Evolutionary conservation across 345 rosid species (phyloP).

Genomic region (Theobroma cacao): DNA sequence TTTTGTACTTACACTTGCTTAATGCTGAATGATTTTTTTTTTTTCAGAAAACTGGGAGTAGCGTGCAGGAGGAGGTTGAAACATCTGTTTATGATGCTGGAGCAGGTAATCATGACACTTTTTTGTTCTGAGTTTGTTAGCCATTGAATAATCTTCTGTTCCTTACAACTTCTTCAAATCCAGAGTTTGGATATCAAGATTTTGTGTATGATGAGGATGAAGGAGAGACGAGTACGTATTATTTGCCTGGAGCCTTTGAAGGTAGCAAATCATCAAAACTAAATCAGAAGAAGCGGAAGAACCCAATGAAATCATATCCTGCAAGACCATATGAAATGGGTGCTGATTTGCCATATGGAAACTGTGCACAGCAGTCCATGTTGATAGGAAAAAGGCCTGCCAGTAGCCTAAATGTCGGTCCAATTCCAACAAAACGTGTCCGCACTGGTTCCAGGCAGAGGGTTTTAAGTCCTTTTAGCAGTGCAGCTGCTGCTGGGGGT

Average conservation of each 20-base stretch:
- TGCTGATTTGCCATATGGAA: slow-evolving; percentile 56
- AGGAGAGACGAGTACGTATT: slow-evolving; percentile 73
- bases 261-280: slow-evolving; percentile 50
- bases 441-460: slow-evolving; percentile 91
- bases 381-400: slow-evolving; percentile 68
- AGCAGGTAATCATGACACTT: slow-evolving; percentile 56
- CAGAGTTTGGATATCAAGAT: slow-evolving; percentile 64
- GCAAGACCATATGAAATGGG: slow-evolving; percentile 27
- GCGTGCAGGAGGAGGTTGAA: slow-evolving; percentile 85
- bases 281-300: slow-evolving; percentile 64
- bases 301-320: slow-evolving; percentile 41
- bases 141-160: slow-evolving; percentile 16
- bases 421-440: slow-evolving; percentile 85
- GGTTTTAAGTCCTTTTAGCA: slow-evolving; percentile 57
- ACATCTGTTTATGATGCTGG: slow-evolving; percentile 64
- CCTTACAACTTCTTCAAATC: slow-evolving; percentile 25
- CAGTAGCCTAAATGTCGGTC: slow-evolving; percentile 53
- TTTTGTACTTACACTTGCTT: slow-evolving; percentile 6
- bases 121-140: neutral
- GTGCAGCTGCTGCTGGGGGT: slow-evolving; percentile 50
- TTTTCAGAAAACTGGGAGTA: slow-evolving; percentile 65
- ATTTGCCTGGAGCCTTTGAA: slow-evolving; percentile 63
- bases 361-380: slow-evolving; percentile 44
- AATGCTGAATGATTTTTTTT: neutral
- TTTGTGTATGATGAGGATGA: slow-evolving; percentile 78